Base-by-base conservation (phyloP, 352 stramenopile genomes). In the Plasmopara viticola region DNA sequence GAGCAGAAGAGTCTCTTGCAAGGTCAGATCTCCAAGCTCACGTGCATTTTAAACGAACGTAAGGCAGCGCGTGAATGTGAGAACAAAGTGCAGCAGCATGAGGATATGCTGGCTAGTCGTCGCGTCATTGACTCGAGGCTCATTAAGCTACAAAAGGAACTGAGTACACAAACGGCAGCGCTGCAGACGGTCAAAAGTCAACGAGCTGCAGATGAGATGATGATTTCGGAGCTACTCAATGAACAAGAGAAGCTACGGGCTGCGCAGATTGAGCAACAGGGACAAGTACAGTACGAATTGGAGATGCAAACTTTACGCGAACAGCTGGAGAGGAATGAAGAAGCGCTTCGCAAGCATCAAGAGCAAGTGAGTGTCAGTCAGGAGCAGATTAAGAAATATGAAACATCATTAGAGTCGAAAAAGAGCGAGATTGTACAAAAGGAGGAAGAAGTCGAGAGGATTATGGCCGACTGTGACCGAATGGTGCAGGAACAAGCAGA, bases 401-500 rank as follows among this genome's bases (percentile, higher is more conserved):
- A 94, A 57, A 46, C 44, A 29, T 91, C 80, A 29, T 62, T 94
- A 25, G 66, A 77, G 48, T 40, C 52, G 10, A 94, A 80, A 45
- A 74, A 84, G 44, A 39, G 38, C 2, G 81, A 94, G 52, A 89
- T 94, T 39, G 29, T 48, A 5, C 59, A 74, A 39, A 90, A 90
- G 51, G 80, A 94, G 51, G 53, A 82, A 7, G 83, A 94, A 39
- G 80, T 94, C 7, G 83, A 94, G 62, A 71, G 64, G 35, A 71
- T 94, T 31, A 90, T 91, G 80, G 68, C 53, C 29, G 83, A 94
- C 62, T 94, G 83, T 71, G 84, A 89, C 40, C 83, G 80, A 48
- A 85, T 91, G 72, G 67, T 94, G 53, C 83, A 94, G 51, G 83
- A 94, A 60, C 79, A 90, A 56, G 83, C 83, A 0, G 80, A 91